A percentile compares a stretch with the other conserved stretches of the same genome.
Conservation (phyloP, 192 early-diverging fungal species). For the Rhizoclosmatium sp. region DNA sequence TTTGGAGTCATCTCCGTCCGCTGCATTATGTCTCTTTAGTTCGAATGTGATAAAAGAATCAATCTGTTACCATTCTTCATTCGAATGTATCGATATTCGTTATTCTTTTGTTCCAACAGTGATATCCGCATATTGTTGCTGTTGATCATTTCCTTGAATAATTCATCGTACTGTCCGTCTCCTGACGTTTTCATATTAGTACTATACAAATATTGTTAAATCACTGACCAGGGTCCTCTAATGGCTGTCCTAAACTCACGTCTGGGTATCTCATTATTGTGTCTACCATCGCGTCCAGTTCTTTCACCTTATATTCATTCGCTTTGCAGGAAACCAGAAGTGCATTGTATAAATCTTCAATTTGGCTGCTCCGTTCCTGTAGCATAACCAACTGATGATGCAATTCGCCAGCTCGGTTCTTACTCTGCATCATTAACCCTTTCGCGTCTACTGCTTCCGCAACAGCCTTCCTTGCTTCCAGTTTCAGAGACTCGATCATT, state of each 20-base stretch:
- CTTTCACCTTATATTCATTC: conserved; percentile 31
- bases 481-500: background rate
- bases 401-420: conserved; percentile 31
- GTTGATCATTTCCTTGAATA: conserved; percentile 53
- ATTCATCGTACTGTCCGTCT: conserved; percentile 34
- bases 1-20: background rate
- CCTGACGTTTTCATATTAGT: background rate
- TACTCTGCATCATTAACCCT: background rate
- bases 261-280: conserved; percentile 54
- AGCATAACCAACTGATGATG: conserved; percentile 31
- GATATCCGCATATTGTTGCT: conserved; percentile 55
- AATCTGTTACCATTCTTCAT: conserved; percentile 40
- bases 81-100: conserved; percentile 48
- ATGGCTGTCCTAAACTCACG: conserved; percentile 46
- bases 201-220: background rate
- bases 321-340: conserved; percentile 10
- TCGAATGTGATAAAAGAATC: background rate
- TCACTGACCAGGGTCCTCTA: conserved; percentile 25
- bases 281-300: conserved; percentile 34
- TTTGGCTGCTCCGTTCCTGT: conserved; percentile 28
- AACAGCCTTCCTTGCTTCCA: background rate
- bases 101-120: conserved; percentile 57
- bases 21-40: background rate
- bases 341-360: conserved; percentile 24
- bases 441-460: background rate